A percentile compares a stretch with the other conserved stretches of the same genome.
These are phyloP conservation scores for Adenanthera pavonina DNA, from an alignment of 306 rosid species.

Conservation along the genomic window DNA sequence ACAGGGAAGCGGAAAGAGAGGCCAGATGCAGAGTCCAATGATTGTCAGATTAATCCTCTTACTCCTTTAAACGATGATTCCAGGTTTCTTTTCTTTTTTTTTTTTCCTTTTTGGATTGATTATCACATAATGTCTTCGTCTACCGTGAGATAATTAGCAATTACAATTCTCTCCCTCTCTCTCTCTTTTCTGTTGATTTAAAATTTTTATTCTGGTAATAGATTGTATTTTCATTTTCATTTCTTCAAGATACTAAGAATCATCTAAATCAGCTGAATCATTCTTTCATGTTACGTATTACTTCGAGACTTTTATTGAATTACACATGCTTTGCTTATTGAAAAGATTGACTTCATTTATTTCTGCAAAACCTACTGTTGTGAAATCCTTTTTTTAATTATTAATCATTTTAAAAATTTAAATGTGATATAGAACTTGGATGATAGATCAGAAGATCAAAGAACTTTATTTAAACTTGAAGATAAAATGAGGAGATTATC, in stretches of 20 bases:
- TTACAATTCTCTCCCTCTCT: background rate
- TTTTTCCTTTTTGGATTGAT: no score
- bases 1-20: conserved; percentile 89
- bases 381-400: background rate
- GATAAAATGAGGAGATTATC: conserved; percentile 4
- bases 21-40: conserved; percentile 50
- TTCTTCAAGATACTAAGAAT: background rate
- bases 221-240: conserved; percentile 27
- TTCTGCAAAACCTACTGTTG: background rate
- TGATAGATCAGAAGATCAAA: background rate
- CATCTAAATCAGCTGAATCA: background rate
- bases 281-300: background rate
- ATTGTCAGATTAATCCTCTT: conserved; percentile 63
- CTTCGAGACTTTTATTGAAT: background rate
- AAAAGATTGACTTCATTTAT: background rate
- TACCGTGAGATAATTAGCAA: background rate
- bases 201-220: conserved; percentile 5
- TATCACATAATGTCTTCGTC: background rate
- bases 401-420: background rate
- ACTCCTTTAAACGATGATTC: conserved; percentile 71
- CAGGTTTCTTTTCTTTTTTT: conserved; percentile 58
- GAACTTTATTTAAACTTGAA: background rate
- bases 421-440: background rate
- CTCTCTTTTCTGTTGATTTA: background rate
- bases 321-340: background rate